Evolutionary conservation across 176 grass and related monocot species (phyloP), one percentile per base, ranked within the genome.

Genomic region (Triticum timopheevii): DNA sequence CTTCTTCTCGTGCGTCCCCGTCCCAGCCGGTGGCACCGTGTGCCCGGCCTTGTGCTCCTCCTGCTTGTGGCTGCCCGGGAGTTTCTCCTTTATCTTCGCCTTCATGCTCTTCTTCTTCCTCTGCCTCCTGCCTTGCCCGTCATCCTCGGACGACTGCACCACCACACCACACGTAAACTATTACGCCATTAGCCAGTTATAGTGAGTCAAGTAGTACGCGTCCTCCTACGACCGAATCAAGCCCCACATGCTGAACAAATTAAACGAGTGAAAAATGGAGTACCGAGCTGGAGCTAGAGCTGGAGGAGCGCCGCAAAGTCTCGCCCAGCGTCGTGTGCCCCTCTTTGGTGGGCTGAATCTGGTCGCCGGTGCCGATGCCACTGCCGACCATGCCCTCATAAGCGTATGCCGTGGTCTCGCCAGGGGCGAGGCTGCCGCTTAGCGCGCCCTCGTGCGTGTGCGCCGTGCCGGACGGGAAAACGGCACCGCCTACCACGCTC

Each of bases 101-200:
- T 94, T 94, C 49, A 94, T 12, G 88, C 88, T 79, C 88, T 94
- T 97, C 93, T 94, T 95, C 94, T 89, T 97, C 86, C 88, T 97
- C 86, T 88, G 86, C 0, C 89, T 79, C 67, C 88, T 84, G 11
- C 90, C 90, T 16, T 91, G 82, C 34, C 86, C 95, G 8, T 91
- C 95, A 45, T 94, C 95, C 90, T 97, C 92, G 2, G 92, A 92
- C 40, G 88, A 94, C 92, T 83, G 47, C 2, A 15, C 44, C 1
- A 36, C 35, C 39, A 9, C 45, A 52, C 10, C 39, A 16, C 45
- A 52, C 10, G 7, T 54, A 8, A 31, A 0, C 3, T 25, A 30
- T 76, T 10, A 40, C 8, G 38, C 15, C 73, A 19, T 76, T 10
- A 52, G 15, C 10, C 8, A 76, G 73, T 19, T 7, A 27, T 12